Conservation (phyloP, 73 alveolate genomes). For the Paramecium pentaurelia region DNA sequence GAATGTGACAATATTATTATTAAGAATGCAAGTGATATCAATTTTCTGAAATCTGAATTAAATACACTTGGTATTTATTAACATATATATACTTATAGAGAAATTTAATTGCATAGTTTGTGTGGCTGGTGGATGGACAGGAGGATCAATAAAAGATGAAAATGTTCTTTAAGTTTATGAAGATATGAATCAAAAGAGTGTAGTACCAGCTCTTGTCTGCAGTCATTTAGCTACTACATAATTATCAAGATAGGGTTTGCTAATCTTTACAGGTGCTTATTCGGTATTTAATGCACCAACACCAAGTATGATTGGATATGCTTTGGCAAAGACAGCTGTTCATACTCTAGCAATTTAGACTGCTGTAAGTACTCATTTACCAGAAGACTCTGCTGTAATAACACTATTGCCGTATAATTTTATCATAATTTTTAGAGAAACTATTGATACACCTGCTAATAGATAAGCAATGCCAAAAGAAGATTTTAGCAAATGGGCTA, state of each 20-base stretch:
- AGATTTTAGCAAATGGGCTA: conserved; percentile 77
- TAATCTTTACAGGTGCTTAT: conserved; percentile 84
- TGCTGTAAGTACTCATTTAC: conserved; percentile 73
- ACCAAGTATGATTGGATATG: conserved; percentile 80
- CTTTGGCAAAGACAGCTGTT: conserved; percentile 79
- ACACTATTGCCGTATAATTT: conserved; percentile 71
- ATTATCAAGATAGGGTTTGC: conserved; percentile 70
- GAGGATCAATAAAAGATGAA: conserved; percentile 71
- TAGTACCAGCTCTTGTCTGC: conserved; percentile 72
- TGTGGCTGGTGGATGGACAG: conserved; percentile 89
- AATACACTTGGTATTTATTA: not conserved
- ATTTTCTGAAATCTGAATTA: conserved; percentile 6
- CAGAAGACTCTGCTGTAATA: conserved; percentile 72
- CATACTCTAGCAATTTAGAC: conserved; percentile 73
- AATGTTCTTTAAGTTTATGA: conserved; percentile 65
- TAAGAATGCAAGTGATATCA: not conserved
- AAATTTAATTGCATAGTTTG: conserved; percentile 70
- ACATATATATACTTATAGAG: not conserved
- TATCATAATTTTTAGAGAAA: conserved; percentile 41
- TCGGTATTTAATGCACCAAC: conserved; percentile 75
- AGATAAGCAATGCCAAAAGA: conserved; percentile 88
- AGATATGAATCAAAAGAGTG: conserved; percentile 61
- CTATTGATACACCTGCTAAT: conserved; percentile 79
- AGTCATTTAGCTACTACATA: conserved; percentile 76
- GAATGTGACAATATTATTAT: conserved; percentile 67